These are phyloP conservation scores for Leccinum rimulosum DNA, from an alignment of 768 basidiomycete species.

Conservation along the genomic window DNA sequence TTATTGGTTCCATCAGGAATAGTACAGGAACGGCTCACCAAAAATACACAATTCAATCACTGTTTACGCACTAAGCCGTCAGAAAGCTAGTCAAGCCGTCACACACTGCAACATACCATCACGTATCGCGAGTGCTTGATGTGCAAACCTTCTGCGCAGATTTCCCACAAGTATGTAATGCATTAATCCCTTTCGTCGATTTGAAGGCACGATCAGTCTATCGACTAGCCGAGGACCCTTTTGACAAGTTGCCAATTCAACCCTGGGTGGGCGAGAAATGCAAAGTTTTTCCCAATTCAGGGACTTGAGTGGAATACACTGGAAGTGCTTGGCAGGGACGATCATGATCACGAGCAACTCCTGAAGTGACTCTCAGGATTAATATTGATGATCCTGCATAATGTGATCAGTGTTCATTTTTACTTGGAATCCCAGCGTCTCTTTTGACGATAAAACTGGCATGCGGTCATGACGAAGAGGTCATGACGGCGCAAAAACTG, in stretches of 20 bases:
- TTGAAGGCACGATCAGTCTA: not conserved
- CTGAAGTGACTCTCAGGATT: not conserved
- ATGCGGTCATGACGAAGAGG: constrained; percentile 16
- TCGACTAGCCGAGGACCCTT: not conserved
- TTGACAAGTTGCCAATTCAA: not conserved
- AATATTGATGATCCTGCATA: constrained; percentile 13
- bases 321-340: not conserved
- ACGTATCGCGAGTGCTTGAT: not conserved
- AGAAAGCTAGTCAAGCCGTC: not conserved
- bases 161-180: not conserved
- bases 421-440: not conserved
- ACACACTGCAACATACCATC: not conserved
- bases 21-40: not conserved
- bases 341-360: not conserved
- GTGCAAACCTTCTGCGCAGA: not conserved
- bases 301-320: not conserved
- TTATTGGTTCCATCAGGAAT: not conserved
- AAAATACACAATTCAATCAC: not conserved
- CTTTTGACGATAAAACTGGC: constrained; percentile 10
- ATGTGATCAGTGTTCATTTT: constrained; percentile 1
- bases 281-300: not conserved
- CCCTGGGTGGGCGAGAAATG: not conserved
- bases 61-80: not conserved
- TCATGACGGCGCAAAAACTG: constrained; percentile 20
- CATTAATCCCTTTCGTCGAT: not conserved